Evolutionary conservation across 495 filamentous ascomycete genomes (phyloP).

Genomic region (Penicillium salamii): DNA sequence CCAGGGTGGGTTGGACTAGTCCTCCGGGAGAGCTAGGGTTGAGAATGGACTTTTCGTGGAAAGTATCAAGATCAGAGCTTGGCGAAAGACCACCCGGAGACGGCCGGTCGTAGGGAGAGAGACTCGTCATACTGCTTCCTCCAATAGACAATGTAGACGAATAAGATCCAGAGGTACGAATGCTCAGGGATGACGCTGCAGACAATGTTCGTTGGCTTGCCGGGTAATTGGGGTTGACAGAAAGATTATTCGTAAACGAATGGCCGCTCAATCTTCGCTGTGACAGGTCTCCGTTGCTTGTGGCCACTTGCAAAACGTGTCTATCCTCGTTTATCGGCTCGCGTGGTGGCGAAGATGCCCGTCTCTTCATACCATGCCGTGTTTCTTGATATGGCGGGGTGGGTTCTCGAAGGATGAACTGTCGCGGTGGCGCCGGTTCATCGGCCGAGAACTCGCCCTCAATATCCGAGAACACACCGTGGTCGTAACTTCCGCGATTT

Average conservation of each 20-base stretch:
- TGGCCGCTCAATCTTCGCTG: slow-evolving; percentile 63
- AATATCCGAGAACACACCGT: slow-evolving; percentile 56
- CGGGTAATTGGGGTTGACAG: slow-evolving; percentile 55
- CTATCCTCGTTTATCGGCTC: slow-evolving; percentile 73
- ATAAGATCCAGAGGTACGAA: slow-evolving; percentile 69
- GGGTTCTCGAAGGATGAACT: slow-evolving; percentile 60
- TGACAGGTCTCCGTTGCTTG: slow-evolving; percentile 62
- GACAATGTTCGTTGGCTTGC: slow-evolving; percentile 67
- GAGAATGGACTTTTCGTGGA: slow-evolving; percentile 44
- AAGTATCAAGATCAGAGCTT: slow-evolving; percentile 49
- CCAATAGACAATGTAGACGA: slow-evolving; percentile 66
- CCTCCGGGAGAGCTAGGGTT: slow-evolving; percentile 59
- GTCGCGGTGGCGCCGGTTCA: slow-evolving; percentile 55
- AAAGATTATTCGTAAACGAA: slow-evolving; percentile 54
- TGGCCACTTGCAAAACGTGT: slow-evolving; percentile 49
- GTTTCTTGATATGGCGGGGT: slow-evolving; percentile 43
- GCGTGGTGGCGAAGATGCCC: slow-evolving; percentile 76
- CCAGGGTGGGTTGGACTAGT: slow-evolving; percentile 26
- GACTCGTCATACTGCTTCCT: slow-evolving; percentile 70
- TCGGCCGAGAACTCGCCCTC: slow-evolving; percentile 68
- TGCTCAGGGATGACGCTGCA: slow-evolving; percentile 65
- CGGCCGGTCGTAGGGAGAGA: slow-evolving; percentile 66
- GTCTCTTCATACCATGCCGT: slow-evolving; percentile 67
- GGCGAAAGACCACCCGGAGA: slow-evolving; percentile 76
- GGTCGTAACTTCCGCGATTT: slow-evolving; percentile 62